A percentile compares a stretch with the other conserved stretches of the same genome.
Evolutionary conservation across 2,329 filamentous ascomycete genomes (phyloP).

Genomic region (Phyllosticta paracitricarpa): DNA sequence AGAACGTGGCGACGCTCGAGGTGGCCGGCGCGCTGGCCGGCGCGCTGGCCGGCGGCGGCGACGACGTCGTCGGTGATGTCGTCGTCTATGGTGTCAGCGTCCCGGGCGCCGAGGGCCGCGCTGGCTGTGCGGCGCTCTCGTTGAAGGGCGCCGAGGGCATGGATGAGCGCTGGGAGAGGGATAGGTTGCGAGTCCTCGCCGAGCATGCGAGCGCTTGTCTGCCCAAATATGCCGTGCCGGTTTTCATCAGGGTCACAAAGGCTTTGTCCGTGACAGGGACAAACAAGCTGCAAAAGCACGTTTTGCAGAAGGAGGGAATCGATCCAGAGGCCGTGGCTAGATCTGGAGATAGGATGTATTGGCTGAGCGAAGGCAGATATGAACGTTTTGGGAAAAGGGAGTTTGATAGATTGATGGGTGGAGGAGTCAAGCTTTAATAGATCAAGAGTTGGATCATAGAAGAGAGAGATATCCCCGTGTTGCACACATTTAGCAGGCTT

Average conservation of each 20-base stretch:
- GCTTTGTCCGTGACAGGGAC: slow-evolving; percentile 57
- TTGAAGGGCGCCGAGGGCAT: not conserved
- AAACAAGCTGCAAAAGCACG: slow-evolving; percentile 72
- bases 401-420: not conserved
- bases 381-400: slow-evolving; percentile 1
- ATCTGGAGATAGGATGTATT: slow-evolving; percentile 16
- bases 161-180: not conserved
- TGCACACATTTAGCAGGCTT: not conserved
- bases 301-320: slow-evolving; percentile 56
- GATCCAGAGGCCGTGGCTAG: slow-evolving; percentile 42
- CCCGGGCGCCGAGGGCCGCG: slow-evolving; percentile 41
- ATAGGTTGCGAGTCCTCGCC: not conserved
- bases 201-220: slow-evolving; percentile 47
- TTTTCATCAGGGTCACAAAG: slow-evolving; percentile 58
- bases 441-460: not conserved
- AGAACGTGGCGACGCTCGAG: slow-evolving; percentile 40
- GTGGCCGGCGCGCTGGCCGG: slow-evolving; percentile 35
- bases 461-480: not conserved
- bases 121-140: slow-evolving; percentile 39
- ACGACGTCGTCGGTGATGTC: slow-evolving; percentile 31
- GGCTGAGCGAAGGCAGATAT: slow-evolving; percentile 5
- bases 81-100: slow-evolving; percentile 42
- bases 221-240: slow-evolving; percentile 64
- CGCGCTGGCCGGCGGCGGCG: slow-evolving; percentile 19
- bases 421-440: slow-evolving; percentile 5